These are phyloP conservation scores for Amniculicola lignicola DNA, from an alignment of 495 filamentous ascomycete genomes.

Conservation along the genomic window DNA sequence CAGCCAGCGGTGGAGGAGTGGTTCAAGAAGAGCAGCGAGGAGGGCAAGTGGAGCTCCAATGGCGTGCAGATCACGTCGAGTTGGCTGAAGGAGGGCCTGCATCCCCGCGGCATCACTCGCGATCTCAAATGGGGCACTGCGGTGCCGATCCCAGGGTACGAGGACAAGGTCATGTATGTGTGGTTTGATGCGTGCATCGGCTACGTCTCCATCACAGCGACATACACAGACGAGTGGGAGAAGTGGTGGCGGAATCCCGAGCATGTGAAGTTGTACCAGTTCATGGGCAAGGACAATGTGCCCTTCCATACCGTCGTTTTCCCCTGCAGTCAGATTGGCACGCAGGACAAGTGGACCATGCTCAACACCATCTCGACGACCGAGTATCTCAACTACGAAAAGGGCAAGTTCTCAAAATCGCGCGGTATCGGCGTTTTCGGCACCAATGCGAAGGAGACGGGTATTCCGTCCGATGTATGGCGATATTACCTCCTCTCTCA, in stretches of 20 bases:
- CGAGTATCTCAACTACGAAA: slow-evolving; percentile 95
- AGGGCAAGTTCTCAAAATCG: slow-evolving; percentile 93
- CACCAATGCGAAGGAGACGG: slow-evolving; percentile 81
- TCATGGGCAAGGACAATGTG: slow-evolving; percentile 98
- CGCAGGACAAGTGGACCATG: slow-evolving; percentile 83
- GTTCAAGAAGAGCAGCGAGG: slow-evolving; percentile 56
- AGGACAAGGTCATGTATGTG: slow-evolving; percentile 87
- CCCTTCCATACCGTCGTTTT: slow-evolving; percentile 92
- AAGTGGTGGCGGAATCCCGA: slow-evolving; percentile 92
- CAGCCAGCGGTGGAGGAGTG: slow-evolving; percentile 70
- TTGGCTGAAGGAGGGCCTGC: slow-evolving; percentile 80
- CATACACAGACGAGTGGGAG: slow-evolving; percentile 89
- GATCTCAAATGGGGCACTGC: slow-evolving; percentile 87
- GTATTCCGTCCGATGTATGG: slow-evolving; percentile 84
- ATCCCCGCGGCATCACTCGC: slow-evolving; percentile 83
- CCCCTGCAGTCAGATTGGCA: slow-evolving; percentile 81
- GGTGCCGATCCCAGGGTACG: slow-evolving; percentile 55
- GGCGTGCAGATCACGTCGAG: slow-evolving; percentile 55
- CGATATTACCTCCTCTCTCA: slow-evolving; percentile 87
- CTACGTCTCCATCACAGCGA: slow-evolving; percentile 91
- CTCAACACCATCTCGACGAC: slow-evolving; percentile 85
- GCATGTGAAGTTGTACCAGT: slow-evolving; percentile 88
- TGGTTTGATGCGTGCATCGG: slow-evolving; percentile 99
- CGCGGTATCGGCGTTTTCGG: slow-evolving; percentile 88
- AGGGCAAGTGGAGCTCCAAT: slow-evolving; percentile 76